A percentile compares a stretch with the other conserved stretches of the same genome.
phyloP scores from a whole-genome alignment of 768 basidiomycete species.

The Bullera alba region DNA sequence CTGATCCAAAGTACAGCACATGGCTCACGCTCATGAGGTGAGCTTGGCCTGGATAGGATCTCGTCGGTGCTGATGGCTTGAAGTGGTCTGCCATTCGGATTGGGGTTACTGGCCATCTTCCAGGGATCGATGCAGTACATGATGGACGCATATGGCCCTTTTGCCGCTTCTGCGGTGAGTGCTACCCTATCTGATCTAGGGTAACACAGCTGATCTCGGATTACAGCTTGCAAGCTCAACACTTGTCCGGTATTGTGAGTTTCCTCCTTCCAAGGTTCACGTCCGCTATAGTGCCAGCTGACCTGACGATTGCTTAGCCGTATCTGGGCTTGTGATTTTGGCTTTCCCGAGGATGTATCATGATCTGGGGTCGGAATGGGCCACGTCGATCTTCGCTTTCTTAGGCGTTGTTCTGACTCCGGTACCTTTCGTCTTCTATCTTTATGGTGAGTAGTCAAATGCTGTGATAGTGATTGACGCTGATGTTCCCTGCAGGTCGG shows the following conservation, averaged over 20 bases:
- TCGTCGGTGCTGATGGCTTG: background rate
- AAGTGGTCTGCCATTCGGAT: conserved; percentile 20
- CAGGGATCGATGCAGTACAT: conserved; percentile 22
- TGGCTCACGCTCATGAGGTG: conserved; percentile 24
- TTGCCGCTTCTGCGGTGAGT: conserved; percentile 23
- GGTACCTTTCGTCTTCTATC: conserved; percentile 25
- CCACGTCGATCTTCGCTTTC: conserved; percentile 24
- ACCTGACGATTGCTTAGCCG: background rate
- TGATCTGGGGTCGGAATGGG: conserved; percentile 20
- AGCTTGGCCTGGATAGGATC: background rate
- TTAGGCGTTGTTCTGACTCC: conserved; percentile 17
- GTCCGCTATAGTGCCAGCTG: background rate
- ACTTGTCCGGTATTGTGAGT: conserved; percentile 17
- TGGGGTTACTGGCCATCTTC: conserved; percentile 22
- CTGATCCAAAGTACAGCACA: conserved; percentile 6
- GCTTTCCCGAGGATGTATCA: conserved; percentile 19
- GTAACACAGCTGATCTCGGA: background rate
- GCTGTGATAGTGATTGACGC: background rate
- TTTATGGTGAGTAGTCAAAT: conserved; percentile 14
- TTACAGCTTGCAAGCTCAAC: conserved; percentile 17
- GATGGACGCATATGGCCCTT: conserved; percentile 26
- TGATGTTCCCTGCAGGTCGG: conserved; percentile 6
- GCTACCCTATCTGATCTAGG: background rate
- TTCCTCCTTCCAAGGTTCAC: too few relatives aligned
- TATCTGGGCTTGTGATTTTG: conserved; percentile 19